Base-by-base conservation (phyloP, 768 basidiomycete genomes). In the Serendipita sp. region DNA sequence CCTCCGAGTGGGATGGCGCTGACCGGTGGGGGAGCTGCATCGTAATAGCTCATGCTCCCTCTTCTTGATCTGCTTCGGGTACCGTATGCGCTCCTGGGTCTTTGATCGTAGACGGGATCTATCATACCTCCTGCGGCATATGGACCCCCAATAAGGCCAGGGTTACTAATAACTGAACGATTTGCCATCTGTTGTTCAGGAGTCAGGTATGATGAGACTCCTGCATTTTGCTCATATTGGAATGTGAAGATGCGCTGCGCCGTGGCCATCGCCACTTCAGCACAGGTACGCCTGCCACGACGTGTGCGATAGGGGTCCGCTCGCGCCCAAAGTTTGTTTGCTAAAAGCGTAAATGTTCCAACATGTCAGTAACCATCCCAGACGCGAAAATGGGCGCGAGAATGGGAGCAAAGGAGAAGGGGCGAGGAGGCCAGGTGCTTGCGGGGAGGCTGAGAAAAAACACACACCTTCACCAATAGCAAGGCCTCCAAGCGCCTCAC, bases 381-480 rank as follows among this genome's bases (percentile, higher is more conserved):
- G 34, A 30, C 63, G 28, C 18, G 15, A 13, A 38, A 28, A 10
- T 16, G 4, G 23, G 32, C 63, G 28, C 18, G 15, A 13, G 44
- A 28, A 10, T 16, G 4, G 23, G 32, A n/a, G 41, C 44, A 65
- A 18, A 36, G 23, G 48, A 30, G 45, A 63, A 44, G 34, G 60
- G 63, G 3, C 54, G 11, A 44, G 41, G 41, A 41, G 13, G 41
- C 5, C 41, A 41, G 41, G 41, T 13, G 41, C 41, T 41, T 41
- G 5, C 41, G 41, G 41, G 41, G 7, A 41, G 41, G 41, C 41
- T 32, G 48, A 64, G 38, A 23, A 56, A 56, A 28, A 15, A 30
- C 65, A 65, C 68, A 64, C 68, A 85, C 86, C 84, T 81, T 89
- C 88, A 44, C 81, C 87, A 32, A 85, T 77, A 10, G 88, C 85